Base-by-base conservation (phyloP, 2,329 filamentous ascomycete species). In the Dichotomopilus funicola region DNA sequence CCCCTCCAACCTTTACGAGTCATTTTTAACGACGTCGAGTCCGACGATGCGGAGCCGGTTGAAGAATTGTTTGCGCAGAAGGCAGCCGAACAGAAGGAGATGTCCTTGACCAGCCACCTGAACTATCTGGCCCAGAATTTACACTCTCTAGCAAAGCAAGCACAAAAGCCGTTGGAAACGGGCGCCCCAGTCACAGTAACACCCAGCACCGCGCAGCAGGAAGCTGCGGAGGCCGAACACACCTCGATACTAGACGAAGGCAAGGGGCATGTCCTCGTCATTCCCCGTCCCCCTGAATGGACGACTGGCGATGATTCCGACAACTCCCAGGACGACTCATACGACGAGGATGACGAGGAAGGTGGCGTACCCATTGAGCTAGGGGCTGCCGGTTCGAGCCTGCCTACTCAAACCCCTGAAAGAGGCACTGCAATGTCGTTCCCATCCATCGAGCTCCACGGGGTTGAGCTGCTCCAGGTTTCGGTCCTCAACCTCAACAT, bases 231-330 rank as follows among this genome's bases (percentile, higher is more conserved):
- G 11, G 61, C 62, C 2, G 62, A 60, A 31, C 58, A 67, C 31
- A 51, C 59, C 7, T 59, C 67, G 10, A 59, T 57, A 0, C 43
- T 64, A 12, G 66, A 67, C 7, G 72, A 75, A 46, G 83, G 81
- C 34, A 81, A 78, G 55, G 77, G 78, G 37, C 88, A 92, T 64
- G 72, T 94, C 49, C 80, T 86, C 57, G 73, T 87, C 56, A 89
- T 94, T 52, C 81, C 87, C 9, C 78, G 88, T 6, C 89, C 89
- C 8, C 87, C 87, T 0, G 89, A 95, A 69, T 95, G 89, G 89
- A 70, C 70, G 34, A 66, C 73, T 11, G 68, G 73, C 1, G 73
- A 74, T 19, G 75, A 76, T 10, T 72, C 72, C 12, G 71, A 74
- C n/a, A 74, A 76, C 4, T 71, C 73, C 1, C 75, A 75, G 4